Evolutionary conservation across 2,329 filamentous ascomycete species (phyloP).

Genomic region (Xylaria arbuscula): DNA sequence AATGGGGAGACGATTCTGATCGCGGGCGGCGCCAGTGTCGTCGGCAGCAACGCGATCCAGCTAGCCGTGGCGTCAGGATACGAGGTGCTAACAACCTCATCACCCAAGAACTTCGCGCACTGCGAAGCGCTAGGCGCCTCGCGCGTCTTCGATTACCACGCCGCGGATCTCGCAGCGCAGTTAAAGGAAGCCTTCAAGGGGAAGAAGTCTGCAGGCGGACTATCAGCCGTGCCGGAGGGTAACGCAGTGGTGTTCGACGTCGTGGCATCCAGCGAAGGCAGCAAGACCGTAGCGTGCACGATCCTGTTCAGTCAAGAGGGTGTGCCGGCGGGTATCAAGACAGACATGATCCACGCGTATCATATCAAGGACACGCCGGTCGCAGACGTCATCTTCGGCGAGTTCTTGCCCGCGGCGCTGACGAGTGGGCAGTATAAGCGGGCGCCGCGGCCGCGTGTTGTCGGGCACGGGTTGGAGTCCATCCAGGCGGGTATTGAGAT

Average conservation of each 20-base stretch:
- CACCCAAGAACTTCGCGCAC: slow-evolving; percentile 55
- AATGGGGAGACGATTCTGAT: slow-evolving; percentile 54
- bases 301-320: slow-evolving; percentile 17
- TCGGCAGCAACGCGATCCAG: slow-evolving; percentile 60
- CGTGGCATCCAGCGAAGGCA: slow-evolving; percentile 32
- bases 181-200: slow-evolving; percentile 44
- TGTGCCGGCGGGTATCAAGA: slow-evolving; percentile 28
- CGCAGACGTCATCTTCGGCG: slow-evolving; percentile 40
- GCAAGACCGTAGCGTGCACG: slow-evolving; percentile 41
- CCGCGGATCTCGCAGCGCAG: slow-evolving; percentile 45
- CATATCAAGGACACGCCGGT: slow-evolving; percentile 44
- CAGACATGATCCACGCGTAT: slow-evolving; percentile 42
- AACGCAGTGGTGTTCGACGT: slow-evolving; percentile 40
- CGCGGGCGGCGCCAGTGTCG: slow-evolving; percentile 59
- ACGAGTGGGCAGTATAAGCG: slow-evolving; percentile 41
- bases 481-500: slow-evolving; percentile 48
- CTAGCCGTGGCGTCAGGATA: slow-evolving; percentile 58
- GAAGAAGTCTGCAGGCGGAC: slow-evolving; percentile 39
- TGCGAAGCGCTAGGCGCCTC: slow-evolving; percentile 55
- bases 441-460: slow-evolving; percentile 46
- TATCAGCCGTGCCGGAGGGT: slow-evolving; percentile 37
- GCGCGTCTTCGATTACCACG: slow-evolving; percentile 57
- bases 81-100: slow-evolving; percentile 56
- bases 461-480: slow-evolving; percentile 47
- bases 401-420: slow-evolving; percentile 47